These are phyloP conservation scores for Dicorynia guianensis DNA, from an alignment of 306 rosid species.

Conservation along the genomic window DNA sequence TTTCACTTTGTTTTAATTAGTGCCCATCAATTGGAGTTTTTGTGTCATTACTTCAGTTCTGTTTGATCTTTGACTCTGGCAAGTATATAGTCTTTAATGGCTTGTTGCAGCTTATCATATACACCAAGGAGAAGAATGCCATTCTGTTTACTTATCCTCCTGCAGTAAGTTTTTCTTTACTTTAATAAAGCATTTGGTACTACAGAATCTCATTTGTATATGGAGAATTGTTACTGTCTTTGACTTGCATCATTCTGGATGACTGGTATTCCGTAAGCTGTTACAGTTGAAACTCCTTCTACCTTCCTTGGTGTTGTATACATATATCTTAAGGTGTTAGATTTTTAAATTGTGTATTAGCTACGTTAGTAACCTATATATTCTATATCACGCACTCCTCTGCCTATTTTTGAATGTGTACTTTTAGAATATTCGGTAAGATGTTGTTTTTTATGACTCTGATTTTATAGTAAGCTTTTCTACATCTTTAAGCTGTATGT, in stretches of 20 bases:
- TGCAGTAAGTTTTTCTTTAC: conserved; percentile 55
- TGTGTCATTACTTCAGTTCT: background rate
- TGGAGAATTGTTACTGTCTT: conserved; percentile 26
- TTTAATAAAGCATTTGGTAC: conserved; percentile 10
- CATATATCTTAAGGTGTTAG: background rate
- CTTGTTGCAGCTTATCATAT: conserved; percentile 83
- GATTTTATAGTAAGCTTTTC: too few relatives aligned
- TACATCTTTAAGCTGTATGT: too few relatives aligned
- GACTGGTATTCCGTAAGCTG: conserved; percentile 7
- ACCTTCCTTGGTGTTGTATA: background rate
- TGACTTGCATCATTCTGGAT: conserved; percentile 20
- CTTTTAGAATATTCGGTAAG: background rate
- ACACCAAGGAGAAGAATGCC: conserved; percentile 89
- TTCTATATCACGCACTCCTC: background rate
- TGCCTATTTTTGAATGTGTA: background rate
- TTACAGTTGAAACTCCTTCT: background rate
- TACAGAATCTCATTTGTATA: background rate
- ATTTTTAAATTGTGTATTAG: conserved; percentile 21
- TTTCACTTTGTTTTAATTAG: background rate
- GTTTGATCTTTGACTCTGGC: conserved; percentile 75
- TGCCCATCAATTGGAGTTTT: background rate
- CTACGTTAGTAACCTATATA: conserved; percentile 16
- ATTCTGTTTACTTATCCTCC: conserved; percentile 91
- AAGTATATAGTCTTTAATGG: conserved; percentile 83
- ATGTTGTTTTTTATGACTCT: background rate